These are phyloP conservation scores for Plantago lanceolata DNA, from an alignment of 305 asterid species.

Conservation along the genomic window DNA sequence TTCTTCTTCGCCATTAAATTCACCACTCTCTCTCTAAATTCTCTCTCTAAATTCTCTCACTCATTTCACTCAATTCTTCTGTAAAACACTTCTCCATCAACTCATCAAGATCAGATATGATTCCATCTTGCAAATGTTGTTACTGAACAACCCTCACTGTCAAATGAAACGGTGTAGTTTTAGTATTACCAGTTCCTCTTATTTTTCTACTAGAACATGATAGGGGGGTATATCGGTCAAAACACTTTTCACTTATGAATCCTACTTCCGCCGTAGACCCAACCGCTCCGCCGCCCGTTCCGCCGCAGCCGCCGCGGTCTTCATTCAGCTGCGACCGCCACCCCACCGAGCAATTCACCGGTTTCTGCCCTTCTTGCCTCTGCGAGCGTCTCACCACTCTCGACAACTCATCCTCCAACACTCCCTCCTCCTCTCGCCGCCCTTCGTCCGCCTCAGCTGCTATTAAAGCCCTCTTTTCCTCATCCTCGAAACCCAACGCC, in stretches of 20 bases:
- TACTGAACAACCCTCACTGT: neutral
- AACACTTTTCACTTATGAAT: constrained; percentile 58
- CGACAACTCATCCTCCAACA: constrained; percentile 57
- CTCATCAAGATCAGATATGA: neutral
- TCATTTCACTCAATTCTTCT: too few species aligned
- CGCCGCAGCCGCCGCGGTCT: constrained; percentile 82
- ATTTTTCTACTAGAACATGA: constrained; percentile 36
- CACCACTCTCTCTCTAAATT: too few species aligned
- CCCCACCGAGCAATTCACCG: constrained; percentile 78
- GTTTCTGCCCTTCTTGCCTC: constrained; percentile 90
- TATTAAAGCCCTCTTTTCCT: constrained; percentile 62
- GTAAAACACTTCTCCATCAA: neutral
- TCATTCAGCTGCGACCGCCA: constrained; percentile 92
- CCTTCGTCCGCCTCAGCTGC: constrained; percentile 78
- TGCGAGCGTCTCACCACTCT: constrained; percentile 85
- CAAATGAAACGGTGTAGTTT: constrained; percentile 21
- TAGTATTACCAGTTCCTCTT: neutral
- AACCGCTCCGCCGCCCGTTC: constrained; percentile 76
- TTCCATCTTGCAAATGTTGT: neutral
- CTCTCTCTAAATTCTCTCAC: too few species aligned
- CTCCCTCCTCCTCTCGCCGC: constrained; percentile 60
- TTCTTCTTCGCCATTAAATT: too few species aligned
- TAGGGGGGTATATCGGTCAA: constrained; percentile 39
- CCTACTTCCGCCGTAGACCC: constrained; percentile 67
- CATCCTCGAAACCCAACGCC: constrained; percentile 28